Conservation (phyloP, 495 filamentous ascomycete genomes). For the Xylaria scruposa region DNA sequence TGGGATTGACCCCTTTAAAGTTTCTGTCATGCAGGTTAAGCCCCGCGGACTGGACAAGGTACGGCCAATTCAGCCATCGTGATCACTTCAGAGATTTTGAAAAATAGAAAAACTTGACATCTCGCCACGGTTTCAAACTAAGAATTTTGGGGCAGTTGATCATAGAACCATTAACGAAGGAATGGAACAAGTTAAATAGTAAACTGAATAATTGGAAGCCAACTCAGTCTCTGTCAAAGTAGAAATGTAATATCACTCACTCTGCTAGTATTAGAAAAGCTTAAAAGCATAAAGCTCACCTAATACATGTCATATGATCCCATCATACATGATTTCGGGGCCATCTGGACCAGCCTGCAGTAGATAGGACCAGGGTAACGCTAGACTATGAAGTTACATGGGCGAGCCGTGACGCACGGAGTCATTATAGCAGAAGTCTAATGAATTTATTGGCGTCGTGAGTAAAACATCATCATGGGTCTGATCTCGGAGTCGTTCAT, state of each 20-base stretch:
- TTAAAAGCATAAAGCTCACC: neutral
- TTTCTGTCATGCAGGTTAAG: constrained; percentile 11
- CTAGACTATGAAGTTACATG: constrained; percentile 1
- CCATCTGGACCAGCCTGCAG: neutral
- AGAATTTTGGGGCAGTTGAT: neutral
- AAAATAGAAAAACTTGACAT: neutral
- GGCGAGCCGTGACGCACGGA: neutral
- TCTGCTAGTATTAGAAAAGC: neutral
- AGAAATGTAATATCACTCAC: no score
- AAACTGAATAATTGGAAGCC: neutral
- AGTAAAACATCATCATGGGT: neutral
- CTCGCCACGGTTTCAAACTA: neutral
- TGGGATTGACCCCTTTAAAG: constrained; percentile 13
- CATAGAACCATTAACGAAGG: neutral
- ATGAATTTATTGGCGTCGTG: neutral
- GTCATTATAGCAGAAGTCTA: neutral
- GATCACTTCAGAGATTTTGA: neutral
- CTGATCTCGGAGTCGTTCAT: neutral
- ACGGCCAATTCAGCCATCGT: neutral
- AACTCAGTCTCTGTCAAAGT: neutral
- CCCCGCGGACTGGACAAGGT: constrained; percentile 4
- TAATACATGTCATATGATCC: constrained; percentile 11
- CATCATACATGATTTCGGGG: neutral
- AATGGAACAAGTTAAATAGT: neutral
- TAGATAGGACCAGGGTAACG: neutral